These are phyloP conservation scores for Hemileccinum rubropunctum DNA, from an alignment of 768 basidiomycete genomes.

Conservation along the genomic window DNA sequence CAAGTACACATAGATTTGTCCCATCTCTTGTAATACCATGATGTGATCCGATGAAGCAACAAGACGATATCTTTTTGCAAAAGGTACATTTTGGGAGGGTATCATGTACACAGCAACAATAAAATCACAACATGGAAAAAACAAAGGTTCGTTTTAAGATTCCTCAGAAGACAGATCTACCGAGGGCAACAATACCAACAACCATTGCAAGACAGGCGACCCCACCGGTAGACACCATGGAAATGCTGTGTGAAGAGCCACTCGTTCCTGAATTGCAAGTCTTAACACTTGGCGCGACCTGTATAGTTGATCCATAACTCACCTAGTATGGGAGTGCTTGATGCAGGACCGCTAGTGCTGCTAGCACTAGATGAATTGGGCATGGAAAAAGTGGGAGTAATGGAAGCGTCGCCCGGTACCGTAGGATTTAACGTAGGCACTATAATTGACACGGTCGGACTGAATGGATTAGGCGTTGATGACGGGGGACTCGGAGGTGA, in stretches of 20 bases:
- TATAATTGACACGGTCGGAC: background rate
- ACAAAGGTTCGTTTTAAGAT: background rate
- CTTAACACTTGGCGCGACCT: background rate
- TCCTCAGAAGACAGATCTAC: background rate
- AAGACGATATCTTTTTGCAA: too few species aligned
- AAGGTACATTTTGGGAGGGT: too few species aligned
- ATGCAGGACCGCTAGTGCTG: background rate
- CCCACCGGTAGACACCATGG: background rate
- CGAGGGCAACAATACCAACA: background rate
- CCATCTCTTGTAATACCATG: too few species aligned
- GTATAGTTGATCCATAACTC: background rate
- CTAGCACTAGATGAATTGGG: background rate
- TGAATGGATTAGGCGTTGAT: background rate
- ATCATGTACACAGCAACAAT: too few species aligned
- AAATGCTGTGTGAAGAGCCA: background rate
- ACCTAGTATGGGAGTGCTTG: background rate
- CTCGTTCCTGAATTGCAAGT: background rate
- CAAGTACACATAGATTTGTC: background rate
- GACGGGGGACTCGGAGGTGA: background rate
- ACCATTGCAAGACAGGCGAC: slow-evolving; percentile 5
- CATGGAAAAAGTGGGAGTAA: background rate
- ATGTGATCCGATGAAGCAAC: background rate
- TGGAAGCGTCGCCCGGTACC: background rate
- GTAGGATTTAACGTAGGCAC: background rate
- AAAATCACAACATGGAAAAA: background rate